Evolutionary conservation across 352 stramenopile species (phyloP), one percentile per base, ranked within the genome.

Genomic region (Globisporangium heterothallicum): DNA sequence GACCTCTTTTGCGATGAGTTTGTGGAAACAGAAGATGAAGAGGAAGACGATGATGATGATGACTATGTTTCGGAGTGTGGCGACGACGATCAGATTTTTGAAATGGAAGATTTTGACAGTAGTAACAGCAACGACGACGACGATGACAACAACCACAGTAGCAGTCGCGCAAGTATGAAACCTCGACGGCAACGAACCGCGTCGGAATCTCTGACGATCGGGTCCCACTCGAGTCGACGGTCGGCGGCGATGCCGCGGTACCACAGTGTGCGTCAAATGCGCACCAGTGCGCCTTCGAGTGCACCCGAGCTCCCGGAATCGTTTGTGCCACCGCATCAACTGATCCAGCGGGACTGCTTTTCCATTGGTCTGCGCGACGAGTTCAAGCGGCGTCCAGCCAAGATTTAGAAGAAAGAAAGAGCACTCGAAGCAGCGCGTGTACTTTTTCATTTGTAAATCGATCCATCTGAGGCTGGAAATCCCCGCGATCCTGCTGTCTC

Each of bases 281-380:
- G 16, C 49, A 70, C 46, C 43, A 72, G 19, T 26, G 46, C 16
- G 18, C 59, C 49, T 38, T 25, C 52, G 52, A 41, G 22, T 18
- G 19, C 27, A 8, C n/a, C 16, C 26, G 25, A 63, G 38, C 52
- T 86, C 36, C 71, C 79, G 2, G 72, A 69, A 36, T 88, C 77
- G 42, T 90, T 90, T 47, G 72, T 90, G 42, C 79, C 79, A 13
- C 79, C 79, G 26, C 79, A 90, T 63, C 69, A 88, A 63, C 59
- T 89, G 61, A 65, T 90, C 12, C 59, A 88, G 45, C 74, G 64
- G 22, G 74, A 82, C 49, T 86, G 71, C 46, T 88, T 90, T 56
- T 90, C 79, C 12, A 66, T 88, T 13, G 79, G 79, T 9, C 59
- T 90, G 16, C 76, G 74, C 18, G 71, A 86, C 56, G 70, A 84